Percentiles rank a stretch among this genome's conserved stretches.
Conservation (phyloP, 2,329 filamentous ascomycete species). For the Fusarium sp. region DNA sequence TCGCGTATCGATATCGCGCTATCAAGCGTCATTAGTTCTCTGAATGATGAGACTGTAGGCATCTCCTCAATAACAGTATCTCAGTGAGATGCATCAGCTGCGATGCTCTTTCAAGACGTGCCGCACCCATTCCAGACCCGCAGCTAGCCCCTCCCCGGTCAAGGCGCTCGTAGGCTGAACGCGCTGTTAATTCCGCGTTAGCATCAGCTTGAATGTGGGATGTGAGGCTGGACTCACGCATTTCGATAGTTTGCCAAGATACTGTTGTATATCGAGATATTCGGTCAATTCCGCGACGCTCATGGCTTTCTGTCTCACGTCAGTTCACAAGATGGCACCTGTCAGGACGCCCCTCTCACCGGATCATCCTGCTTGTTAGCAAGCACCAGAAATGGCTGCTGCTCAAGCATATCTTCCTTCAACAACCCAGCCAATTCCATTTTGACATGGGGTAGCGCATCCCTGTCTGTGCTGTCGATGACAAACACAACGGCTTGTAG, state of each 20-base stretch:
- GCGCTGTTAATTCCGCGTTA: not conserved
- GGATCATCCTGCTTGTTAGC: conserved; percentile 11
- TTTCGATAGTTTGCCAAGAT: not conserved
- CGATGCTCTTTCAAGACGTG: not conserved
- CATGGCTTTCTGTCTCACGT: not conserved
- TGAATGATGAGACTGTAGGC: no score
- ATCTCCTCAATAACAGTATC: fast-evolving
- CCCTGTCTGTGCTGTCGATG: not conserved
- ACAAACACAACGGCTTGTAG: not conserved
- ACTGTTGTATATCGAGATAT: not conserved
- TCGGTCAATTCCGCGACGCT: not conserved
- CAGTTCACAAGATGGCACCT: not conserved
- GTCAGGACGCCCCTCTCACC: not conserved
- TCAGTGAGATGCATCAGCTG: fast-evolving
- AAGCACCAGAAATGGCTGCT: not conserved
- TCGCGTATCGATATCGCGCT: not conserved
- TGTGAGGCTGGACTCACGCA: not conserved
- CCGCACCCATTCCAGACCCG: not conserved
- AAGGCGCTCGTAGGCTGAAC: not conserved
- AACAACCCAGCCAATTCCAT: not conserved
- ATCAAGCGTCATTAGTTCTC: not conserved
- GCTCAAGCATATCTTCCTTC: not conserved
- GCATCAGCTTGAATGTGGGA: fast-evolving
- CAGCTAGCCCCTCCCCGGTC: not conserved
- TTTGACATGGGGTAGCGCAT: not conserved